Conservation (phyloP, 257 asterid species). For the Coffea canephora region DNA sequence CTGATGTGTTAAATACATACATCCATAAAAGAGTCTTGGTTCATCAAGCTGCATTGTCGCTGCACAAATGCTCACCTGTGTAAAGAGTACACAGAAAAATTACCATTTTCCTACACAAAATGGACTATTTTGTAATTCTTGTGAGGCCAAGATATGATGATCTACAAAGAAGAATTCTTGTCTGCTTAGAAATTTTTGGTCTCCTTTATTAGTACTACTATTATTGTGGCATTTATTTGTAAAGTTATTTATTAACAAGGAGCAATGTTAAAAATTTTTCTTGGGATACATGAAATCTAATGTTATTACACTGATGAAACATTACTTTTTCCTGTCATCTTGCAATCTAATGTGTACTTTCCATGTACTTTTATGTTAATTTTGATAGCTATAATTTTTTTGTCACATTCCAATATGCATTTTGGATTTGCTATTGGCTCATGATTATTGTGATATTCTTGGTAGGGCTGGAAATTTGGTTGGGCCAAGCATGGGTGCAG, state of each 20-base stretch:
- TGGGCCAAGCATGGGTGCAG: conserved; percentile 73
- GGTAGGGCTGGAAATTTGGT: conserved; percentile 84
- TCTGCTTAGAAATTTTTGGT: not conserved
- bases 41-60: not conserved
- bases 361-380: not conserved
- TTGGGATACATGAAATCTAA: not conserved
- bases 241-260: not conserved
- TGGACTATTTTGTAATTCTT: not conserved
- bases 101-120: not conserved
- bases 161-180: not conserved
- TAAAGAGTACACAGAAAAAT: not conserved
- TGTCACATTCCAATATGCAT: too few relatives aligned
- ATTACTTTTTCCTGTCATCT: not conserved
- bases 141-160: not conserved
- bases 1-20: not conserved
- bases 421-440: not conserved
- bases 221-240: not conserved
- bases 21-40: not conserved
- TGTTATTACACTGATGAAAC: not conserved
- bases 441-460: not conserved
- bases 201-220: too few relatives aligned
- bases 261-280: not conserved
- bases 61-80: not conserved
- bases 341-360: not conserved
- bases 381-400: not conserved